Base-by-base conservation (phyloP, 192 early-diverging fungal species). In the Ambispora gerdemannii region DNA sequence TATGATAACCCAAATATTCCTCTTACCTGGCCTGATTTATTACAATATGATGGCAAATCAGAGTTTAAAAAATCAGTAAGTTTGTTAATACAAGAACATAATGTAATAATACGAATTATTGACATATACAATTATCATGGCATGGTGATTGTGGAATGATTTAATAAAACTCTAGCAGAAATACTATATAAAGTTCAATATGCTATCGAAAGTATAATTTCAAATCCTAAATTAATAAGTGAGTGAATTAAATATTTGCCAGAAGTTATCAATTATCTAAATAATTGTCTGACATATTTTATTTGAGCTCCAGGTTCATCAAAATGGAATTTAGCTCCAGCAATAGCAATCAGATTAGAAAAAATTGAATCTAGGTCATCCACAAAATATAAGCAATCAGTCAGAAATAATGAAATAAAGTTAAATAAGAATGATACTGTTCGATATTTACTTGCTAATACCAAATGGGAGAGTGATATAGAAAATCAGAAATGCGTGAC, bases 151-250 rank as follows among this genome's bases (percentile, higher is more conserved):
- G 55, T 4, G 28, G 55, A 58, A 25, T 13, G 4, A 58, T 58
- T 58, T 58, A 58, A 58, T 58, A 58, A 58, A 30, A 58, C 55
- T 24, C 53, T 58, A 27, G 55, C 55, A 30, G 22, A 58, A 58
- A 56, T 58, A 0, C 28, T 58, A 58, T 58, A 58, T 58, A 58
- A 58, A 58, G 24, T 58, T 24, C 55, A 58, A 58, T 58, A 58
- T 30, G 24, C 19, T 13, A 24, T 58, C 24, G 55, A 58, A 58
- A 27, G 2, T 58, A 20, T 58, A 58, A 20, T 24, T 24, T 58
- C 55, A 4, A 25, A 58, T 24, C 53, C 55, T 4, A 1, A 58
- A 58, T 58, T 58, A 58, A 58, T 58, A 58, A 58, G 55, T 22
- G 55, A 13, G 24, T 58, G 55, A 24, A 2, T 58, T 58, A 58